phyloP scores from a whole-genome alignment of 257 asterid species.

The Forsythia viridissima region DNA sequence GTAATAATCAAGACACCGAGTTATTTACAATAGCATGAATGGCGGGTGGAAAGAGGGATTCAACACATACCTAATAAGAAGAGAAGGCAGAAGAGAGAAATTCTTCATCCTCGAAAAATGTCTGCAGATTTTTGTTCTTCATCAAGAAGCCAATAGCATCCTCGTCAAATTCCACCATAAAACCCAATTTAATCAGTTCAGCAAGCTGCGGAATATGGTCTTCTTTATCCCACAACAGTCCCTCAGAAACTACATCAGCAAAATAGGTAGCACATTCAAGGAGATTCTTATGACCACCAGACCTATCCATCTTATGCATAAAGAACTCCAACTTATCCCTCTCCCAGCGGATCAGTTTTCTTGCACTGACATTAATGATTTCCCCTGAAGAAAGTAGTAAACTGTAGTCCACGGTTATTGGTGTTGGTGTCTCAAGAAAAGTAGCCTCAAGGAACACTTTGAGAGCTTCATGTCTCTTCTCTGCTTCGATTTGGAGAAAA shows the following conservation, averaged over 20 bases:
- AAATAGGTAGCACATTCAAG: slow-evolving; percentile 35
- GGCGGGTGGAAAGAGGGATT: neutral
- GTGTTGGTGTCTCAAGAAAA: slow-evolving; percentile 15
- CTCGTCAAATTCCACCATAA: slow-evolving; percentile 37
- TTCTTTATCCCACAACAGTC: slow-evolving; percentile 31
- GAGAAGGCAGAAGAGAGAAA: slow-evolving; percentile 31
- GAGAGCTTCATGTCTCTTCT: slow-evolving; percentile 25
- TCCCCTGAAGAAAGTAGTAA: slow-evolving; percentile 33
- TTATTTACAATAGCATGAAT: no score
- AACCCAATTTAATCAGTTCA: slow-evolving; percentile 39
- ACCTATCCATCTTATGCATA: slow-evolving; percentile 24
- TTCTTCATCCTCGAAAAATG: slow-evolving; percentile 36
- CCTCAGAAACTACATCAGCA: slow-evolving; percentile 32
- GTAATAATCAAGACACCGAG: no score
- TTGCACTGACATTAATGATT: slow-evolving; percentile 8
- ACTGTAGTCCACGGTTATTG: slow-evolving; percentile 26
- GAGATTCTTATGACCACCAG: slow-evolving; percentile 22
- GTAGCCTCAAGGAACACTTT: slow-evolving; percentile 21
- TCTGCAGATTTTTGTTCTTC: slow-evolving; percentile 34
- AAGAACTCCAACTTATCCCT: slow-evolving; percentile 22
- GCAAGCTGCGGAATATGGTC: slow-evolving; percentile 27
- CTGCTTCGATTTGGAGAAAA: slow-evolving; percentile 27
- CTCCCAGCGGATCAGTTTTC: slow-evolving; percentile 38
- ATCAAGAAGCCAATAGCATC: slow-evolving; percentile 34
- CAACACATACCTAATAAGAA: slow-evolving; percentile 20